A percentile compares a stretch with the other conserved stretches of the same genome.
Evolutionary conservation across 768 basidiomycete species (phyloP).

Genomic region (Heimioporus sp.): DNA sequence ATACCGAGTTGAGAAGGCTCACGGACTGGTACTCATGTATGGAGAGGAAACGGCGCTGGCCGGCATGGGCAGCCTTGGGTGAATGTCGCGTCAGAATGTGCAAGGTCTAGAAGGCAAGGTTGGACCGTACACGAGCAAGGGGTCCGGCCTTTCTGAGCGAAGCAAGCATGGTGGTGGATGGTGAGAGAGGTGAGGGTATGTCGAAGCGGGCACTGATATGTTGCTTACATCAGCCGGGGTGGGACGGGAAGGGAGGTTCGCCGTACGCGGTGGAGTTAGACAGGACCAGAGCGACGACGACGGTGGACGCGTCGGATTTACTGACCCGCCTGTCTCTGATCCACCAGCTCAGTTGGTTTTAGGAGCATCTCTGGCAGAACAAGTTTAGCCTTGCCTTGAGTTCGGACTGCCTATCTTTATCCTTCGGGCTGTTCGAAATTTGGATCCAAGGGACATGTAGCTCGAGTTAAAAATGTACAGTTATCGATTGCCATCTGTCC

Average conservation of each 20-base stretch:
- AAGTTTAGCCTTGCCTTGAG: conserved; percentile 67
- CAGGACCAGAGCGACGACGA: conserved; percentile 74
- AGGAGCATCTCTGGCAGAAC: conserved; percentile 64
- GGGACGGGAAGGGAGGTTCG: neutral
- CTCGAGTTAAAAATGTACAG: too few species aligned
- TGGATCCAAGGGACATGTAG: conserved; percentile 61
- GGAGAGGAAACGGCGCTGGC: conserved; percentile 89
- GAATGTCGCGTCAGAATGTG: neutral
- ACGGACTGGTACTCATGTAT: conserved; percentile 99
- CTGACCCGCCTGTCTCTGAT: conserved; percentile 71
- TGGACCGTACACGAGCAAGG: conserved; percentile 51
- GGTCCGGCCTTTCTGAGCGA: conserved; percentile 63
- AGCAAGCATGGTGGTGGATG: conserved; percentile 54
- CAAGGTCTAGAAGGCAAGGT: neutral
- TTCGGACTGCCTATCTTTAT: conserved; percentile 56
- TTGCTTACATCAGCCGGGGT: conserved; percentile 42
- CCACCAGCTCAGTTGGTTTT: conserved; percentile 36
- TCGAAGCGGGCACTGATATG: conserved; percentile 5
- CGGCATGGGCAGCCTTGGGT: conserved; percentile 60
- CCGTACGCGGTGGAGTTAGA: conserved; percentile 1
- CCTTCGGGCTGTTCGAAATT: conserved; percentile 73
- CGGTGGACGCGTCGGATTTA: conserved; percentile 46
- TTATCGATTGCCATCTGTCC: conserved; percentile 16
- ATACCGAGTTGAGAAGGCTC: conserved; percentile 88
- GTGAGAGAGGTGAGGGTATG: conserved; percentile 14